Evolutionary conservation across 371 early-diverging fungal genomes (phyloP).

Genomic region (Mortierella sp.): DNA sequence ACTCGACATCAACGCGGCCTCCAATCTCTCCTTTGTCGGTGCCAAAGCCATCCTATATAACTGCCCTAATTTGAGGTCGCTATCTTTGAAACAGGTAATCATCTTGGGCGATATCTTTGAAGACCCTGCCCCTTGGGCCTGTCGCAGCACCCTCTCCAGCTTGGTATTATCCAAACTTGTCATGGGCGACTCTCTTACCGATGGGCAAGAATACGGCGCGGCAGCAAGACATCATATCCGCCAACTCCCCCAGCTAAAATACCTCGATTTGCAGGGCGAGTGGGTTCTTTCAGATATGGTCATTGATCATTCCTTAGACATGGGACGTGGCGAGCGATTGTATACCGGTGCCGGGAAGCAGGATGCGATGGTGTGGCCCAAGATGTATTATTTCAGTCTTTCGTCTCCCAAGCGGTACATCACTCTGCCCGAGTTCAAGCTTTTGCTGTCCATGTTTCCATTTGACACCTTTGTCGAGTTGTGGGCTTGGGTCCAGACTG

Average conservation of each 20-base stretch:
- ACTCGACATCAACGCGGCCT: neutral
- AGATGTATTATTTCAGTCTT: neutral
- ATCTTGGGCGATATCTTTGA: neutral
- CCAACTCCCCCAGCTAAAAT: neutral
- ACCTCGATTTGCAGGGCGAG: neutral
- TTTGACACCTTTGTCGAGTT: neutral
- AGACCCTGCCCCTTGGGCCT: neutral
- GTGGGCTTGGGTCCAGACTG: neutral
- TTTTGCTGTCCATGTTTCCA: neutral
- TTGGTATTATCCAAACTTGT: neutral
- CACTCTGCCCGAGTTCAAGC: neutral
- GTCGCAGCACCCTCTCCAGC: neutral
- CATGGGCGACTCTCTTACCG: neutral
- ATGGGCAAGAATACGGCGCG: neutral
- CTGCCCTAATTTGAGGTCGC: neutral
- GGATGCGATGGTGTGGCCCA: neutral
- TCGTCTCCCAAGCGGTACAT: neutral
- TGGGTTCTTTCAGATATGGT: neutral
- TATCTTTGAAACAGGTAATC: neutral
- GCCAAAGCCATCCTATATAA: neutral
- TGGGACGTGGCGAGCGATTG: neutral
- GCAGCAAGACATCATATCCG: conserved; percentile 9
- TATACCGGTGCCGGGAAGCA: neutral
- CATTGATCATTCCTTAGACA: neutral
- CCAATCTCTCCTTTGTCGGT: neutral